Evolutionary conservation across 805 yeast genomes (phyloP), one percentile per base, ranked within the genome.

Genomic region (Torulaspora indica): DNA sequence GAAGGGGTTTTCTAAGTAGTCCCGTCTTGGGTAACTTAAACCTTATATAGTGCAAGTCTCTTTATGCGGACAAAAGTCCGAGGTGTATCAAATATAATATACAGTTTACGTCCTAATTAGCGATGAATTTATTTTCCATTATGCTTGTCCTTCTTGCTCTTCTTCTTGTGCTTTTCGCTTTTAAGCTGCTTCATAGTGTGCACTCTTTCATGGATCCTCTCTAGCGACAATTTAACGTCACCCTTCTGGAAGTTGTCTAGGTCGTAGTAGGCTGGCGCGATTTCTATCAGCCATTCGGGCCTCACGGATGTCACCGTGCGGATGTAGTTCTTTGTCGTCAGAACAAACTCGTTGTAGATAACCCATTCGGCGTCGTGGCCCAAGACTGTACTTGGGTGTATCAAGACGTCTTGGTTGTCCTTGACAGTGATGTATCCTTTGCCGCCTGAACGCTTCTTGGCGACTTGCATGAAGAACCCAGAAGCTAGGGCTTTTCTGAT

Each of bases 391-490:
- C 93, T 82, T 48, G 98, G 98, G 63, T 93, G 98, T 37, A 93
- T 75, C 57, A 89, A 69, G 9, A 91, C 98, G 51, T 91, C 98
- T 71, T 93, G 98, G 61, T 90, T 89, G 67, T 93, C 98, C 67
- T 89, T 89, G 40, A 90, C 85, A 0, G 98, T 93, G 55, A 85
- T 76, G 64, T 84, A 91, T n/a, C 86, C 90, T 57, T 82, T 84
- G 18, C 75, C 73, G 30, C 87, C 81, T n/a, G 85, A 77, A 70
- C 79, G 80, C 72, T 86, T 87, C 70, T 90, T 93, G 27, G 97
- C 98, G 43, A 86, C 95, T 71, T 93, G 98, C 98, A 93, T 90
- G 72, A 93, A 93, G 66, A 89, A 90, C 1, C 98, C 98, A n/a
- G 87, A 77, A 3, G 87, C 76, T 46, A 93, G 68, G 0, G 98